phyloP scores from a whole-genome alignment of 495 filamentous ascomycete genomes.

The Xylaria scruposa region DNA sequence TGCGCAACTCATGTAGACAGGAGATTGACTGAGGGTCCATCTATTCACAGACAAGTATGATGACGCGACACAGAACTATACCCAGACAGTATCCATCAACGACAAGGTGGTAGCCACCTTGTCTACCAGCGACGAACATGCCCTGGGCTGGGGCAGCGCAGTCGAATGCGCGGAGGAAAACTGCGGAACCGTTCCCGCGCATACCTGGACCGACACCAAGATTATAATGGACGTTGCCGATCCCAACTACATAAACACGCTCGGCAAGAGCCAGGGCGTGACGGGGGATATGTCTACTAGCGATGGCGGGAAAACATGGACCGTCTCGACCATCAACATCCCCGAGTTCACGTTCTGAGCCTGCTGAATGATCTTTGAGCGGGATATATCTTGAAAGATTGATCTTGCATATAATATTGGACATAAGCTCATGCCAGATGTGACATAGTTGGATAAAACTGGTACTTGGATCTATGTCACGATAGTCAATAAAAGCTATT shows the following conservation, averaged over 20 bases:
- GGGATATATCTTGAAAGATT: neutral
- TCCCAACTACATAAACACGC: slow-evolving; percentile 48
- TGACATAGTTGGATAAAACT: neutral
- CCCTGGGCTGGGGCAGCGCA: slow-evolving; percentile 49
- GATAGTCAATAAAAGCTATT: too few species aligned
- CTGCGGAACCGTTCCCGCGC: slow-evolving; percentile 48
- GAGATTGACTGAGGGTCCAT: neutral
- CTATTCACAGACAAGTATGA: slow-evolving; percentile 43
- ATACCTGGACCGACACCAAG: slow-evolving; percentile 47
- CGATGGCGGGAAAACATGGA: slow-evolving; percentile 53
- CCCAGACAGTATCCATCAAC: slow-evolving; percentile 48
- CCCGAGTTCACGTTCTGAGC: neutral
- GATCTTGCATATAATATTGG: neutral
- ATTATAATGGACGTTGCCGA: slow-evolving; percentile 47
- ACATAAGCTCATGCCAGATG: neutral
- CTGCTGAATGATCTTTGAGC: neutral
- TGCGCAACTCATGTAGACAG: neutral
- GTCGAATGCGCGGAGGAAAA: slow-evolving; percentile 47
- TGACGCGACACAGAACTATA: slow-evolving; percentile 45
- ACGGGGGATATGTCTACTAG: slow-evolving; percentile 46
- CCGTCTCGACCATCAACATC: slow-evolving; percentile 38
- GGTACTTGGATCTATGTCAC: too few species aligned
- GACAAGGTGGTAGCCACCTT: slow-evolving; percentile 44
- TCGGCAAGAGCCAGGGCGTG: slow-evolving; percentile 39
- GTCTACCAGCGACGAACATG: slow-evolving; percentile 7